Conservation (phyloP, 176 grass and related monocot genomes). For the Triticum urartu region DNA sequence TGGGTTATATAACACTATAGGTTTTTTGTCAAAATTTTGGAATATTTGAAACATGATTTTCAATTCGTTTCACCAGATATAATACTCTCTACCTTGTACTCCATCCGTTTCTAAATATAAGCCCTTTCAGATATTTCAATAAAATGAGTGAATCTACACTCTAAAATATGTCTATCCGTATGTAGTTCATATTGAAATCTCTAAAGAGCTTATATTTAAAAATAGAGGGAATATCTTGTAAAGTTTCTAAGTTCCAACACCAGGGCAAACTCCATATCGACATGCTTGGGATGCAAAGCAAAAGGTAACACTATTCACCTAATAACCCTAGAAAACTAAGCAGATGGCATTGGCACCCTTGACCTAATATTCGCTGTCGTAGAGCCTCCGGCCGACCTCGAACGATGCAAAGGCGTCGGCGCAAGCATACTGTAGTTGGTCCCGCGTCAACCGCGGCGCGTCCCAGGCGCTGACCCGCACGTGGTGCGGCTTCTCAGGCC, state of each 20-base stretch:
- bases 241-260: not conserved
- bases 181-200: no score
- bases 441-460: not conserved
- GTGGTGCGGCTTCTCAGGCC: slow-evolving; percentile 9
- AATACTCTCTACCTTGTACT: no score
- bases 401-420: not conserved
- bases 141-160: no score
- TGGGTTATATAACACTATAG: no score
- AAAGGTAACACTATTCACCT: not conserved
- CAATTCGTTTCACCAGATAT: no score
- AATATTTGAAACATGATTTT: no score
- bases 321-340: not conserved
- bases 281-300: not conserved
- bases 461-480: slow-evolving; percentile 31
- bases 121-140: no score
- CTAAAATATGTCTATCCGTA: no score
- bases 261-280: not conserved
- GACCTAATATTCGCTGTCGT: not conserved
- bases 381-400: slow-evolving; percentile 9
- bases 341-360: not conserved
- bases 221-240: no score
- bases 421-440: slow-evolving; percentile 26
- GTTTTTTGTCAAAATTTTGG: no score
- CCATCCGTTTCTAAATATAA: no score
- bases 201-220: no score